Evolutionary conservation across 1,284 basidiomycete species (phyloP), one percentile per base, ranked within the genome.

Genomic region (Pseudozyma tsukubaensis): DNA sequence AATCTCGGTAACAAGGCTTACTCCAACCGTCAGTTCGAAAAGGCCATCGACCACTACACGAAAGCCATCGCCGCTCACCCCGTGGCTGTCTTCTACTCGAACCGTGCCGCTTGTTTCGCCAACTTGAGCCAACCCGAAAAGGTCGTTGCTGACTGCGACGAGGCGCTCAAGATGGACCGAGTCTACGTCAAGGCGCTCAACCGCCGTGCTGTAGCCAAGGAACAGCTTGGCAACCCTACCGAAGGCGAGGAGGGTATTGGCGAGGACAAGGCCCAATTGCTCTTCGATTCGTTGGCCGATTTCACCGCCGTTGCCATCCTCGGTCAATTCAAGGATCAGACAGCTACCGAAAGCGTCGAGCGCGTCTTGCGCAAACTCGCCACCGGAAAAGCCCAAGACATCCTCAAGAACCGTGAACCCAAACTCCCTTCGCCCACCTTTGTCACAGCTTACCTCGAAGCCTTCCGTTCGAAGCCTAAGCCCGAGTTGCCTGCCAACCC

Each of bases 71-170:
- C 97, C 29, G 97, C 98, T 76, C 89, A 91, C 62, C 90, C 92
- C 32, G 93, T 97, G 83, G 91, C 96, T 35, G 94, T 98, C 51
- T 99, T 93, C 87, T 98, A 91, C 89, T 94, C 92, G 85, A 99
- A 99, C 87, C 91, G 97, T 63, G 96, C 96, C 47, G 97, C 97
- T 66, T 97, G 95, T 85, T 97, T 95, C 86, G 90, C 95, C 85
- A 95, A 97, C 87, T 90, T 95, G 87, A 87, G 89, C 29, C 88
- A 94, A 81, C 89, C 92, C 83, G 92, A 94, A 35, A 89, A 89
- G 42, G 94, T 94, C 72, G 89, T 99, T n/a, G 87, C 88, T 54
- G 96, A 99, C 86, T 98, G 96, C 85, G 90, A 95, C 80, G 89
- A 90, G 54, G 96, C 97, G 0, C 89, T 99, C 53, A 89, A 89